Evolutionary conservation across 1,139 yeast genomes (phyloP).

Genomic region (Yamadazyma pseudoaaseri): DNA sequence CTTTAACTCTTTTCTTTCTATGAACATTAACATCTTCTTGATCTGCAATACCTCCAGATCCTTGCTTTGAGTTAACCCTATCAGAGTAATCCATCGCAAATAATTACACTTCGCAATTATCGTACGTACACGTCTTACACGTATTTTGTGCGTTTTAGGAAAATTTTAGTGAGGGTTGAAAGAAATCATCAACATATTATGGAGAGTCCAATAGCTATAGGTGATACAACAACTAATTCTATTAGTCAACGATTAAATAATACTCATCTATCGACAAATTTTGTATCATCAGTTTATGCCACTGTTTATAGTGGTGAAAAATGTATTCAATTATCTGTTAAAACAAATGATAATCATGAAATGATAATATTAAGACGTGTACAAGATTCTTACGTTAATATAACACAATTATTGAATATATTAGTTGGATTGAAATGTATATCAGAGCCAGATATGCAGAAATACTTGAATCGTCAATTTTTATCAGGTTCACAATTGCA

Average conservation of each 20-base stretch:
- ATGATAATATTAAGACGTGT: constrained; percentile 38
- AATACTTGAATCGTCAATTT: constrained; percentile 35
- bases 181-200: constrained; percentile 16
- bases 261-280: constrained; percentile 28
- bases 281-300: constrained; percentile 23
- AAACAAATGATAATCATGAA: constrained; percentile 14
- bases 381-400: constrained; percentile 44
- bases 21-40: constrained; percentile 64
- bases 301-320: constrained; percentile 40
- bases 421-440: constrained; percentile 30
- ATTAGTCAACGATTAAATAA: constrained; percentile 36
- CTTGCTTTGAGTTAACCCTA: constrained; percentile 44
- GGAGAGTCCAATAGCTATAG: constrained; percentile 48
- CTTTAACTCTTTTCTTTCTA: constrained; percentile 60
- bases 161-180: constrained; percentile 3
- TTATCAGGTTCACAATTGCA: constrained; percentile 27
- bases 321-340: constrained; percentile 33
- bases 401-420: constrained; percentile 38
- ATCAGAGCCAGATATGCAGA: constrained; percentile 24
- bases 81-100: constrained; percentile 43
- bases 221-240: constrained; percentile 45
- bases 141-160: constrained; percentile 5
- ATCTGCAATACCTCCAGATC: constrained; percentile 76
- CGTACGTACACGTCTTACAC: constrained; percentile 5
- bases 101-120: constrained; percentile 1